Conservation (phyloP, 805 yeast species). For the Metahyphopichia silvanorum region DNA sequence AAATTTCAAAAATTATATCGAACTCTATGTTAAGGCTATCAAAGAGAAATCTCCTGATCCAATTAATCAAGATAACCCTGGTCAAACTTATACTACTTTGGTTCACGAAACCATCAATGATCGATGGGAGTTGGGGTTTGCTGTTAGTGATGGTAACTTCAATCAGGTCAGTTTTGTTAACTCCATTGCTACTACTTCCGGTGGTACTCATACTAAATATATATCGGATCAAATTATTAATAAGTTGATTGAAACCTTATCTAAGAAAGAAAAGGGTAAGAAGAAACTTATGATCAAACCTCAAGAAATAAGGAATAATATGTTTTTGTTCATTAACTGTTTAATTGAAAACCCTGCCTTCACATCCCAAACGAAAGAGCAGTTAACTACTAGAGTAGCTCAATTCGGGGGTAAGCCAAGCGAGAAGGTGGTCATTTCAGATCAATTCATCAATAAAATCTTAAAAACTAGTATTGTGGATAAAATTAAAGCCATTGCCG, state of each 20-base stretch:
- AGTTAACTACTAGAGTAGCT: slow-evolving; percentile 79
- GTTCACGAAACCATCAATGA: slow-evolving; percentile 79
- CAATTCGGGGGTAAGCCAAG: slow-evolving; percentile 78
- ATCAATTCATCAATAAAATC: slow-evolving; percentile 68
- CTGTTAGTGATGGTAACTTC: slow-evolving; percentile 84
- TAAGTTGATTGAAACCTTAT: slow-evolving; percentile 66
- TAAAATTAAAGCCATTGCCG: slow-evolving; percentile 78
- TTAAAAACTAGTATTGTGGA: slow-evolving; percentile 67
- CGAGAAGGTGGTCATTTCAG: slow-evolving; percentile 63
- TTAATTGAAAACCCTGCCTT: slow-evolving; percentile 95
- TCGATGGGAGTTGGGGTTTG: slow-evolving; percentile 96
- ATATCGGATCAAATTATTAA: slow-evolving; percentile 80
- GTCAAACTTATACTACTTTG: slow-evolving; percentile 41
- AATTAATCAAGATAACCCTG: slow-evolving; percentile 26
- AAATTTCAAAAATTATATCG: slow-evolving; percentile 84
- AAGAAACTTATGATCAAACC: slow-evolving; percentile 73
- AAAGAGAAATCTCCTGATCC: slow-evolving; percentile 45
- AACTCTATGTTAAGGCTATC: slow-evolving; percentile 80
- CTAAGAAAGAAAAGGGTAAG: slow-evolving; percentile 62
- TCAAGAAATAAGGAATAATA: slow-evolving; percentile 82
- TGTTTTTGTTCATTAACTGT: slow-evolving; percentile 89
- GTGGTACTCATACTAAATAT: slow-evolving; percentile 92
- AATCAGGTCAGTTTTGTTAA: slow-evolving; percentile 96
- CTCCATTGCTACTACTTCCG: slow-evolving; percentile 94
- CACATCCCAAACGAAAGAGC: slow-evolving; percentile 96